These are phyloP conservation scores for Penicillium hordei DNA, from an alignment of 2,329 filamentous ascomycete genomes.

Conservation along the genomic window DNA sequence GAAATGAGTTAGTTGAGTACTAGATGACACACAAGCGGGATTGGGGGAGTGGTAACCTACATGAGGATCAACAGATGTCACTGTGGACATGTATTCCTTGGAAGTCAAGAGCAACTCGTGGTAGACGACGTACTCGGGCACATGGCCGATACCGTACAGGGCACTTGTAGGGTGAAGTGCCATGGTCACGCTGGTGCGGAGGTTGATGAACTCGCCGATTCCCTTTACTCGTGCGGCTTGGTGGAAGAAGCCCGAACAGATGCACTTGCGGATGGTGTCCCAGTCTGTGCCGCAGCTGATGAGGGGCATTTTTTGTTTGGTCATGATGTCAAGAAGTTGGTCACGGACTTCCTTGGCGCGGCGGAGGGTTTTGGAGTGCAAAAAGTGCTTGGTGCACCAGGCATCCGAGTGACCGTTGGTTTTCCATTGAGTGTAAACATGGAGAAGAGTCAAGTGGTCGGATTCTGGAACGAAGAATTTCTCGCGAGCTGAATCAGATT, in stretches of 20 bases:
- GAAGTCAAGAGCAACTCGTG: conserved; percentile 96
- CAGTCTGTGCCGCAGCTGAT: conserved; percentile 92
- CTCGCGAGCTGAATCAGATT: conserved; percentile 90
- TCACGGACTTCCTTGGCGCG: conserved; percentile 92
- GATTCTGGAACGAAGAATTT: conserved; percentile 99
- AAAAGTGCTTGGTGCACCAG: conserved; percentile 91
- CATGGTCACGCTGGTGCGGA: conserved; percentile 89
- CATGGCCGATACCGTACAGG: conserved; percentile 86
- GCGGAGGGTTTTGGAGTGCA: conserved; percentile 91
- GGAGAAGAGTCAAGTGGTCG: conserved; percentile 90
- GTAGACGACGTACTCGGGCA: conserved; percentile 96
- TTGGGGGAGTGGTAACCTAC: conserved; percentile 33
- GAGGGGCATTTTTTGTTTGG: conserved; percentile 85
- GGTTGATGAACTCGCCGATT: conserved; percentile 94
- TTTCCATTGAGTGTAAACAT: conserved; percentile 95
- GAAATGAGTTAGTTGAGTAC: conserved; percentile 6
- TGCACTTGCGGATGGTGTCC: conserved; percentile 92
- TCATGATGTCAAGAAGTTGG: conserved; percentile 91
- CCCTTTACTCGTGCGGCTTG: conserved; percentile 96
- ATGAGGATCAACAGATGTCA: conserved; percentile 92
- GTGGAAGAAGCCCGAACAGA: conserved; percentile 97
- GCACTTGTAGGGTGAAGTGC: conserved; percentile 93
- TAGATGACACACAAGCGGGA: not conserved
- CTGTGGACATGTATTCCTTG: conserved; percentile 97
- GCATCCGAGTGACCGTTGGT: conserved; percentile 83